Conservation (phyloP, 441 rosid species). For the Breynia disticha region DNA sequence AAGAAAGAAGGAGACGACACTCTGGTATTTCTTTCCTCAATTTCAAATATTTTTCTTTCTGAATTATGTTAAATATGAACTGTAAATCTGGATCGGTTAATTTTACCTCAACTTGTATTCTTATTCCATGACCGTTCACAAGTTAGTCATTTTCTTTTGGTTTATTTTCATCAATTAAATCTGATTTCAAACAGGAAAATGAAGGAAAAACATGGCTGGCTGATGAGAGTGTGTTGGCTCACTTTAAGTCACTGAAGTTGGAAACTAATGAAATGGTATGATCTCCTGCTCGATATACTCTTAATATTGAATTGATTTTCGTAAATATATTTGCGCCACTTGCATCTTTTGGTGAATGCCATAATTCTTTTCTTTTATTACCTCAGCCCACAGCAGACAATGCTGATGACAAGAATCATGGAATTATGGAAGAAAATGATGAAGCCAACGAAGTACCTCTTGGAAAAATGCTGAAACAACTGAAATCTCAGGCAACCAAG, state of each 20-base stretch:
- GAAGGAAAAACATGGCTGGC: conserved; percentile 77
- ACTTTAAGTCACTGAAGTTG: conserved; percentile 61
- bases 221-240: conserved; percentile 65
- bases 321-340: conserved; percentile 8
- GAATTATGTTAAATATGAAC: too few species aligned
- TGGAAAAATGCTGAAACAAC: conserved; percentile 61
- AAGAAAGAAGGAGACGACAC: conserved; percentile 49
- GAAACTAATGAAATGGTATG: conserved; percentile 56
- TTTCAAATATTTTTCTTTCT: too few species aligned
- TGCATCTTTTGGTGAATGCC: conserved; percentile 19
- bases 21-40: conserved; percentile 26
- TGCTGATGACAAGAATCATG: conserved; percentile 41
- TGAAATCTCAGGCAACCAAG: conserved; percentile 67
- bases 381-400: conserved; percentile 45
- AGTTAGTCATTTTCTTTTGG: too few species aligned
- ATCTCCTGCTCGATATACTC: conserved; percentile 14
- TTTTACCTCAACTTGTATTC: neutral
- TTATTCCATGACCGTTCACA: too few species aligned
- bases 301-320: conserved; percentile 8
- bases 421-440: conserved; percentile 42
- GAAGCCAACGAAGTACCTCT: conserved; percentile 82
- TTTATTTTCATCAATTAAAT: neutral
- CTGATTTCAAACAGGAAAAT: conserved; percentile 35
- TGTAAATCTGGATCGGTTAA: neutral
- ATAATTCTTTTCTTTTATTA: conserved; percentile 11